Base-by-base conservation (phyloP, 208 protist species). In the Cochliopodium minus region DNA sequence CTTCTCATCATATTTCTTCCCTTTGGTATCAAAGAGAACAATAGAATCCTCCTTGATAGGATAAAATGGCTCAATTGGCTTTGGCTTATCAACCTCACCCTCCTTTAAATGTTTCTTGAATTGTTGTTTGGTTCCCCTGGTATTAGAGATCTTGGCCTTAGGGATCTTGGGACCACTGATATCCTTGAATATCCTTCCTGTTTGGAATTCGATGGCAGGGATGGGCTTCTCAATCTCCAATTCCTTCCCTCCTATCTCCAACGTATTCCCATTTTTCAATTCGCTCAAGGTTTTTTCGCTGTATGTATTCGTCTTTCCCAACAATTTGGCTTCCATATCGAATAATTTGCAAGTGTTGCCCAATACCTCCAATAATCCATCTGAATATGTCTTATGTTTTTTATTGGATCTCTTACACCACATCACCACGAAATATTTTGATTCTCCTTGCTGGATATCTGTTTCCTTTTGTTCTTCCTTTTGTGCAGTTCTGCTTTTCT, bases 351-450 rank as follows among this genome's bases (percentile, higher is more conserved):
- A 59, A 10, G 9, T 49, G 4, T 42, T 38, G 4, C 28, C n/a
- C 9, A 22, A n/a, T 7, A 59, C 22, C 10, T 33, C 2, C 10
- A 59, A 42, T 17, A 59, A 5, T 28, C 55, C 55, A 42, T 59
- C 55, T 32, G 43, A 33, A 59, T 46, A 59, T 0, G 35, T 33
- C 32, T 59, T 59, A 30, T 59, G 55, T 42, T 59, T 59, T 17
- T 59, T 59, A 25, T 59, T 59, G 1, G 23, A 22, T 13, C 17
- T 52, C 10, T 59, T 59, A 2, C 23, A 23, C 5, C 33, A 43
- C 55, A 59, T 59, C 1, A 59, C 55, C 3, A 3, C 22, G 33
- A 30, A 55, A n/a, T 32, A 25, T 13, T 51, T 29, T 35, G 4
- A n/a, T n/a, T n/a, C n/a, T n/a, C n/a, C n/a, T n/a, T n/a, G n/a